phyloP scores from a whole-genome alignment of 176 grass and related monocot species.

The Pontederia paniculata region DNA sequence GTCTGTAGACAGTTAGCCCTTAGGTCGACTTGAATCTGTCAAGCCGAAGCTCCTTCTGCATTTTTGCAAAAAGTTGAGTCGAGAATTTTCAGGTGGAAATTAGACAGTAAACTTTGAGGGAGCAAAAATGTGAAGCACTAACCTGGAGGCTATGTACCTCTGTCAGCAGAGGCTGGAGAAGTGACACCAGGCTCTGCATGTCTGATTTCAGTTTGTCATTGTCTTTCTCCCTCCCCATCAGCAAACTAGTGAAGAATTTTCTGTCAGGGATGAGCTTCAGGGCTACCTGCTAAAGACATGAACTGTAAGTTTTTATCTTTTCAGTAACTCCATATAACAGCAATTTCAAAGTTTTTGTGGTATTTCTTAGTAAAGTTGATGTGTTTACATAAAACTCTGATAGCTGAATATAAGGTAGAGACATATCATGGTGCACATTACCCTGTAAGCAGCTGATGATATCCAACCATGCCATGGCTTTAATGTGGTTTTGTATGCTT shows the following conservation, averaged over 20 bases:
- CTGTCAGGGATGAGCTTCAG: constrained; percentile 66
- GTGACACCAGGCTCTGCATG: constrained; percentile 18
- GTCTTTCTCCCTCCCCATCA: constrained; percentile 32
- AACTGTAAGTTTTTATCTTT: background rate
- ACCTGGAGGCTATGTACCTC: constrained; percentile 62
- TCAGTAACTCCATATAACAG: background rate
- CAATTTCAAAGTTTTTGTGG: background rate
- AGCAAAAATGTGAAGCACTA: constrained; percentile 4
- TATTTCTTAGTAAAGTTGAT: background rate
- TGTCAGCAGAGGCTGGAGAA: constrained; percentile 46
- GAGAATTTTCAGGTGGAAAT: no score
- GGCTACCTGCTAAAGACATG: constrained; percentile 35
- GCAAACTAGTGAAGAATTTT: constrained; percentile 30
- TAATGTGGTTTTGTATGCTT: constrained; percentile 36
- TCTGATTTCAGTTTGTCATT: constrained; percentile 24
- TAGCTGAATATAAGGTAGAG: background rate
- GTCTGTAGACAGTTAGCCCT: no score
- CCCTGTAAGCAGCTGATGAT: constrained; percentile 76
- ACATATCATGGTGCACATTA: background rate
- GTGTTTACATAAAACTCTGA: background rate
- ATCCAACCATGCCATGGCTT: constrained; percentile 94
- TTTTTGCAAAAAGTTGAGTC: no score
- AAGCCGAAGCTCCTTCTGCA: no score
- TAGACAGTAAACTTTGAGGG: no score
- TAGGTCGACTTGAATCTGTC: no score